Percentiles rank a stretch among this genome's conserved stretches.
Evolutionary conservation across 352 stramenopile species (phyloP).

Genomic region (Phytophthora sp.): DNA sequence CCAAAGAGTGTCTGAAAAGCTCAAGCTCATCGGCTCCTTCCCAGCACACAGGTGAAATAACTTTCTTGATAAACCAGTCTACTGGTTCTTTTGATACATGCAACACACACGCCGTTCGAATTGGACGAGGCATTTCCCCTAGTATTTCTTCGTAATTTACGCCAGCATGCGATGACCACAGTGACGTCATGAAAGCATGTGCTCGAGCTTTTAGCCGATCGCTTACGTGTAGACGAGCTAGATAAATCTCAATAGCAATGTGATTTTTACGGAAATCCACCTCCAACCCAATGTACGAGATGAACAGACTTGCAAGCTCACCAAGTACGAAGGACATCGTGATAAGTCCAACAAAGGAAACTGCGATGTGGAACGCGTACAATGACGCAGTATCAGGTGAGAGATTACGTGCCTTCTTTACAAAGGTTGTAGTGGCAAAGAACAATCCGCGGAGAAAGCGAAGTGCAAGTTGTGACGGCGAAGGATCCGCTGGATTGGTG

Average conservation of each 20-base stretch:
- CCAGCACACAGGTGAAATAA: constrained; percentile 40
- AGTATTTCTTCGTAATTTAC: constrained; percentile 59
- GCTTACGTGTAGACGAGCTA: constrained; percentile 42
- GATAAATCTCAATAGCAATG: constrained; percentile 50
- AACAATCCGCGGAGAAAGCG: constrained; percentile 52
- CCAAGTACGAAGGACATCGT: constrained; percentile 58
- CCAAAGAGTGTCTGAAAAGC: constrained; percentile 31
- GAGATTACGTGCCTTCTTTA: constrained; percentile 54
- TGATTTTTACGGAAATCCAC: constrained; percentile 64
- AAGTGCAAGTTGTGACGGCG: constrained; percentile 31
- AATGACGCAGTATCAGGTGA: constrained; percentile 29
- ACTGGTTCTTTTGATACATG: constrained; percentile 40
- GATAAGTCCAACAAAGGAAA: constrained; percentile 48
- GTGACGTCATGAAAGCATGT: constrained; percentile 46
- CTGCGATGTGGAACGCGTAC: constrained; percentile 44
- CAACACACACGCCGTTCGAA: constrained; percentile 52
- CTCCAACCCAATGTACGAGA: constrained; percentile 56
- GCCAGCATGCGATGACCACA: constrained; percentile 58
- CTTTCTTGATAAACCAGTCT: constrained; percentile 37
- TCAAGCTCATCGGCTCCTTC: constrained; percentile 28
- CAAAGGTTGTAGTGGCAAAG: constrained; percentile 46
- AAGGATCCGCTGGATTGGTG: constrained; percentile 28
- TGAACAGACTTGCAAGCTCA: constrained; percentile 54
- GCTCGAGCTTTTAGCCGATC: constrained; percentile 31
- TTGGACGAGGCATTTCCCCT: constrained; percentile 46